A percentile compares a stretch with the other conserved stretches of the same genome.
These are phyloP conservation scores for Emergomyces africanus DNA, from an alignment of 2,329 filamentous ascomycete genomes.

Conservation along the genomic window DNA sequence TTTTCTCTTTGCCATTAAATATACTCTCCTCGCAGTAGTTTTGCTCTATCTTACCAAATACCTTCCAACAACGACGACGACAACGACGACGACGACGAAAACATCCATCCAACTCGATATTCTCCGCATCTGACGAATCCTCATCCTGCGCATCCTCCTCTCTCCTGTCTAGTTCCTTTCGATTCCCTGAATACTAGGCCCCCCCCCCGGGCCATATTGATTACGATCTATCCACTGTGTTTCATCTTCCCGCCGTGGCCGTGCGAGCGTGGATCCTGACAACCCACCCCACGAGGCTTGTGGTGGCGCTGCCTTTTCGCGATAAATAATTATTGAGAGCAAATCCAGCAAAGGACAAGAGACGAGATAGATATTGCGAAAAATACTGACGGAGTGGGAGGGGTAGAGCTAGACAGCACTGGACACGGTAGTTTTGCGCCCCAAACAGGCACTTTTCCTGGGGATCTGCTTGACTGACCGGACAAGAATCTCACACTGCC, in stretches of 20 bases:
- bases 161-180: background rate
- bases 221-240: background rate
- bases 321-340: background rate
- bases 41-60: background rate
- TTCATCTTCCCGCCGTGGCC: background rate
- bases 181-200: background rate
- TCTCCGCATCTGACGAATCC: background rate
- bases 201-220: background rate
- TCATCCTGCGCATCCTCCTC: background rate
- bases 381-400: background rate
- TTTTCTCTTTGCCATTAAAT: background rate
- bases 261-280: background rate
- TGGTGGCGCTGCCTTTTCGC: background rate
- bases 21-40: background rate
- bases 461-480: too few relatives aligned
- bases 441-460: background rate
- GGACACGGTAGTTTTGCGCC: background rate
- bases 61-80: background rate
- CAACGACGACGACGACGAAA: background rate
- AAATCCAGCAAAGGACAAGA: background rate
- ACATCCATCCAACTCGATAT: background rate
- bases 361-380: background rate
- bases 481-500: background rate
- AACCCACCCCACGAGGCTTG: background rate
- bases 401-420: background rate